Percentiles rank a stretch among this genome's conserved stretches.
Evolutionary conservation across 495 filamentous ascomycete species (phyloP).

Genomic region (Sphaerosporella brunnea): DNA sequence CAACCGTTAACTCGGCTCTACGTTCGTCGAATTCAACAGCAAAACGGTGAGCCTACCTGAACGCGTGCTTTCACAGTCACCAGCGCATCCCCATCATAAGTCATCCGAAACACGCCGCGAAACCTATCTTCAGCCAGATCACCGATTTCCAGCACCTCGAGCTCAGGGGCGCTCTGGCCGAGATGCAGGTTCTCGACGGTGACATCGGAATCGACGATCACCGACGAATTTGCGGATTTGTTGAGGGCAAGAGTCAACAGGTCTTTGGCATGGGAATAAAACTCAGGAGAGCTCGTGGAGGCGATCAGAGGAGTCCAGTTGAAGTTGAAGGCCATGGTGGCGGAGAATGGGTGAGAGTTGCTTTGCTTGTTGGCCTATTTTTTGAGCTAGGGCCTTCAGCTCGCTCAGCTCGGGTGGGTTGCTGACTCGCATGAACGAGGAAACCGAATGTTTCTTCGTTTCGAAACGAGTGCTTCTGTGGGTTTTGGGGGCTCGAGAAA

Average conservation of each 20-base stretch:
- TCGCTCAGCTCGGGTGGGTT: no score
- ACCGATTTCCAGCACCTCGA: constrained; percentile 90
- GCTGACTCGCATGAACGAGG: no score
- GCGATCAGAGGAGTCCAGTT: constrained; percentile 98
- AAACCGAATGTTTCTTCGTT: no score
- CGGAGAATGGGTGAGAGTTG: no score
- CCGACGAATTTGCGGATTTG: constrained; percentile 90
- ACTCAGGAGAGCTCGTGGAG: constrained; percentile 43
- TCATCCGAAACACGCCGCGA: constrained; percentile 95
- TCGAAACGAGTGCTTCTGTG: no score
- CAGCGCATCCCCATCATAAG: constrained; percentile 80
- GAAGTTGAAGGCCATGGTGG: constrained; percentile 92
- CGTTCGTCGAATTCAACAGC: no score
- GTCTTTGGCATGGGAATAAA: constrained; percentile 74
- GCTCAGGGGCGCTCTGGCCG: constrained; percentile 68
- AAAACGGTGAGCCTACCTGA: constrained; percentile 48
- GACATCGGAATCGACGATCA: constrained; percentile 88
- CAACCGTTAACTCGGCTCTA: no score
- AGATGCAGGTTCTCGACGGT: constrained; percentile 90
- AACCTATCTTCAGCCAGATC: constrained; percentile 91
- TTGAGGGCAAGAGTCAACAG: constrained; percentile 84
- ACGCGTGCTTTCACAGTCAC: constrained; percentile 83
- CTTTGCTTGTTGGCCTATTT: no score
- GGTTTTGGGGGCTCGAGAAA: no score
- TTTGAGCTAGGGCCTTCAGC: no score